Conservation (phyloP, 768 basidiomycete species). For the Lyophyllum decastes region DNA sequence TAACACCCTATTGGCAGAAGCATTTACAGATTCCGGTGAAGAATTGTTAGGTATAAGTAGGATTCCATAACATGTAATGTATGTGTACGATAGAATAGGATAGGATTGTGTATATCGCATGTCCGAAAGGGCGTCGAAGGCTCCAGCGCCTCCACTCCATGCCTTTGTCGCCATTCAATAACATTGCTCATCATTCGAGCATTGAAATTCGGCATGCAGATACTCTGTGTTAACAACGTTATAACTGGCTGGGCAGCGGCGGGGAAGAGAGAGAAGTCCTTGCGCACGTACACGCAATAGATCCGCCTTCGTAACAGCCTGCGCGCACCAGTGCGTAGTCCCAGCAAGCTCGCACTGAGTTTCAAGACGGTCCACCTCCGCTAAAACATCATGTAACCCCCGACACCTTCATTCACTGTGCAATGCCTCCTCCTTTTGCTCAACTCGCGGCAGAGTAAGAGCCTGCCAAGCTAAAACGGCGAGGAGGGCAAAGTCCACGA, state of each 20-base stretch:
- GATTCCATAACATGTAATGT: too few species aligned
- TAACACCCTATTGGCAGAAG: slow-evolving; percentile 4
- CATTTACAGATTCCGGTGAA: slow-evolving; percentile 2
- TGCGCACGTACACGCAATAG: neutral
- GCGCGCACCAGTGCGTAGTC: neutral
- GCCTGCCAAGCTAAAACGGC: slow-evolving; percentile 10
- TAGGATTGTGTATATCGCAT: too few species aligned
- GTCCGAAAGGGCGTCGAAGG: too few species aligned
- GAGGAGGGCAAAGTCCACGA: neutral
- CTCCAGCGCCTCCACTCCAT: too few species aligned
- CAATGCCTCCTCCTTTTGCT: neutral
- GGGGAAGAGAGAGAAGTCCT: neutral
- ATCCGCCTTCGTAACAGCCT: neutral
- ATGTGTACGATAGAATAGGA: too few species aligned
- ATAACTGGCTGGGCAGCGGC: neutral
- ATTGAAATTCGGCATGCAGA: too few species aligned
- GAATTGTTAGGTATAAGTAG: neutral
- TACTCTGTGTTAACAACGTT: neutral
- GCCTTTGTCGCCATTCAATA: too few species aligned
- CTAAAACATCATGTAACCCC: too few species aligned
- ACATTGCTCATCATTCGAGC: too few species aligned
- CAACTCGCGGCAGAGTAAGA: slow-evolving; percentile 1
- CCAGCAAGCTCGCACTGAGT: too few species aligned
- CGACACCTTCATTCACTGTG: neutral
- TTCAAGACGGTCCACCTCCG: too few species aligned